Conservation (phyloP, 2,329 filamentous ascomycete genomes). For the Verticillium isaacii region DNA sequence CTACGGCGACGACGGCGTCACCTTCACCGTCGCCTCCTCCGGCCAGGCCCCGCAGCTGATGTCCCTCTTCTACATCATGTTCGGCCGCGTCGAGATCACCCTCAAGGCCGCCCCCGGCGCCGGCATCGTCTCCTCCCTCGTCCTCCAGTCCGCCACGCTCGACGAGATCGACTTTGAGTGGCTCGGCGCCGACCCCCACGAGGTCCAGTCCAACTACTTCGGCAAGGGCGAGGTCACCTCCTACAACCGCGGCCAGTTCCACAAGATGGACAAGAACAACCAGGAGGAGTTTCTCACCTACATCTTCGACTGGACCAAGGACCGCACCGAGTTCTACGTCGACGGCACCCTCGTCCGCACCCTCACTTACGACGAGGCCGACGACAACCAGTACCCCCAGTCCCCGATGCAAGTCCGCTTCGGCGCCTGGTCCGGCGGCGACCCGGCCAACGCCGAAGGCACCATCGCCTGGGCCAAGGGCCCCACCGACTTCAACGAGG, state of each 20-base stretch:
- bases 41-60: slow-evolving; percentile 83
- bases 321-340: slow-evolving; percentile 83
- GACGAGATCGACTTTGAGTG: slow-evolving; percentile 99
- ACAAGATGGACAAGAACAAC: slow-evolving; percentile 59
- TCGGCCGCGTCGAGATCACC: slow-evolving; percentile 80
- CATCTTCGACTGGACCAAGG: slow-evolving; percentile 83
- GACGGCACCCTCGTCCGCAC: slow-evolving; percentile 73
- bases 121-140: slow-evolving; percentile 89
- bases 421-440: slow-evolving; percentile 88
- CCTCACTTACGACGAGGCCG: slow-evolving; percentile 64
- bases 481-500: slow-evolving; percentile 74
- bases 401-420: slow-evolving; percentile 94
- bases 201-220: slow-evolving; percentile 98
- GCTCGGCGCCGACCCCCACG: slow-evolving; percentile 69
- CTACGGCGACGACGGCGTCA: slow-evolving; percentile 72
- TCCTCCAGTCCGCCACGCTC: slow-evolving; percentile 84
- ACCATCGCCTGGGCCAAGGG: slow-evolving; percentile 90
- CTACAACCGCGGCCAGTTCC: slow-evolving; percentile 86
- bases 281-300: slow-evolving; percentile 81
- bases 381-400: slow-evolving; percentile 78
- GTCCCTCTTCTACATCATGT: slow-evolving; percentile 99
- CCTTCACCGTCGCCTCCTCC: slow-evolving; percentile 71
- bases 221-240: slow-evolving; percentile 80
- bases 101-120: slow-evolving; percentile 83
- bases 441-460: slow-evolving; percentile 70